These are phyloP conservation scores for Leptoxyphium fumago DNA, from an alignment of 2,329 filamentous ascomycete genomes.

Conservation along the genomic window DNA sequence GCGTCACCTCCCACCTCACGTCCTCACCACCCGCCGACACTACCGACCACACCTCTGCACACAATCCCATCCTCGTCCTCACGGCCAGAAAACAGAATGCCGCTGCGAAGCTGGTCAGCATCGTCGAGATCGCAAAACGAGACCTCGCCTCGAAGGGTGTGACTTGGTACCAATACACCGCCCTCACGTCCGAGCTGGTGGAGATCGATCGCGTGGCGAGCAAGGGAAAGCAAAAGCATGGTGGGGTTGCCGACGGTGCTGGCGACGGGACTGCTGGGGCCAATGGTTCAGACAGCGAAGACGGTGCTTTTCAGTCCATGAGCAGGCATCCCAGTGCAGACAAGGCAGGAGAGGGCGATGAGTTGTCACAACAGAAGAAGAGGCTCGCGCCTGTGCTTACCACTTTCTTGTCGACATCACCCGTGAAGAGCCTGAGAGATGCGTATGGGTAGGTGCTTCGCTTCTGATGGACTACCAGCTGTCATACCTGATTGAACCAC, in stretches of 20 bases:
- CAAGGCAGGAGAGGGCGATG: conserved; percentile 31
- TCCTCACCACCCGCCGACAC: background rate
- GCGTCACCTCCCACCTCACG: conserved; percentile 11
- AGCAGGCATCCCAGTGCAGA: conserved; percentile 14
- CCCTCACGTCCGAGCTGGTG: conserved; percentile 11
- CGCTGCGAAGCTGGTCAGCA: conserved; percentile 51
- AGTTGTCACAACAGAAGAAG: conserved; percentile 24
- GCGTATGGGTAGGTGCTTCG: conserved; percentile 24
- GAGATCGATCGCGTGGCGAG: conserved; percentile 9
- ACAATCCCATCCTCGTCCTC: conserved; percentile 21
- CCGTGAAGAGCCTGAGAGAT: conserved; percentile 41
- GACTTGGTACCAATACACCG: conserved; percentile 28
- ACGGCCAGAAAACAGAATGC: conserved; percentile 24
- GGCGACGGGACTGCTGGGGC: conserved; percentile 14
- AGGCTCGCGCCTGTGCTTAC: conserved; percentile 41
- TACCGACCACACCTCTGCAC: conserved; percentile 1
- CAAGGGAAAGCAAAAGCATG: conserved; percentile 1
- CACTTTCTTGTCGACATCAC: conserved; percentile 41
- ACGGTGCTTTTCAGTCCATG: conserved; percentile 41
- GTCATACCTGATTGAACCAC: background rate
- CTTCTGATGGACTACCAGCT: no score
- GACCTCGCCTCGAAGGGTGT: conserved; percentile 27
- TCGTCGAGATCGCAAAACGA: conserved; percentile 45
- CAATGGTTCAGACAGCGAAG: conserved; percentile 10
- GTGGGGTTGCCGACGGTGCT: conserved; percentile 4